Percentiles rank a stretch among this genome's conserved stretches.
These are phyloP conservation scores for Calonectria crousiana DNA, from an alignment of 2,329 filamentous ascomycete genomes.

Conservation along the genomic window DNA sequence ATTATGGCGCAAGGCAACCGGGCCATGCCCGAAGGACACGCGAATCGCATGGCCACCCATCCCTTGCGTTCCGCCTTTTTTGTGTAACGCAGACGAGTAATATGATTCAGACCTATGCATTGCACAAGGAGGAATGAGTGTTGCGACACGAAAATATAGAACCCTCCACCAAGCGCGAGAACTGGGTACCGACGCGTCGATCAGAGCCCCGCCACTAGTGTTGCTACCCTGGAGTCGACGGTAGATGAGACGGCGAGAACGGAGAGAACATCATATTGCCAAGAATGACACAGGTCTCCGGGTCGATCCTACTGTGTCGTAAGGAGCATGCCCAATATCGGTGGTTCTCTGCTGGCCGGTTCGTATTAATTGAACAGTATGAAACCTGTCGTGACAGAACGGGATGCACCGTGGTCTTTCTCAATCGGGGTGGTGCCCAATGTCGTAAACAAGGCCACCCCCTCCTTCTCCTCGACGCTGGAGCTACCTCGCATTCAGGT, in stretches of 20 bases:
- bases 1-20: constrained; percentile 33
- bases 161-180: constrained; percentile 18
- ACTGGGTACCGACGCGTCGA: constrained; percentile 13
- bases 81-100: constrained; percentile 1
- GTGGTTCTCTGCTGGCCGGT: not conserved
- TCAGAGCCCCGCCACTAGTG: not conserved
- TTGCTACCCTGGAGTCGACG: constrained; percentile 5
- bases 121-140: constrained; percentile 18
- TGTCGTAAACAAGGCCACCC: constrained; percentile 20
- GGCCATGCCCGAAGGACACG: constrained; percentile 28
- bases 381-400: constrained; percentile 15
- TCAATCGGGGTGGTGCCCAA: constrained; percentile 27
- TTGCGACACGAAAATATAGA: constrained; percentile 23
- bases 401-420: constrained; percentile 30
- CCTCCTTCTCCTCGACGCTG: constrained; percentile 26
- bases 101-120: not conserved
- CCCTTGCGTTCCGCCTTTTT: constrained; percentile 15
- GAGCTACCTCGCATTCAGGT: constrained; percentile 13
- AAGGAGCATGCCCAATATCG: not conserved
- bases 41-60: constrained; percentile 22
- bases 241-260: not conserved
- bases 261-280: not conserved
- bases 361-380: not conserved
- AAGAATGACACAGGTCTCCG: not conserved
- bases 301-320: not conserved